Conservation (phyloP, 2,329 filamentous ascomycete genomes). For the Fusarium sororula region DNA sequence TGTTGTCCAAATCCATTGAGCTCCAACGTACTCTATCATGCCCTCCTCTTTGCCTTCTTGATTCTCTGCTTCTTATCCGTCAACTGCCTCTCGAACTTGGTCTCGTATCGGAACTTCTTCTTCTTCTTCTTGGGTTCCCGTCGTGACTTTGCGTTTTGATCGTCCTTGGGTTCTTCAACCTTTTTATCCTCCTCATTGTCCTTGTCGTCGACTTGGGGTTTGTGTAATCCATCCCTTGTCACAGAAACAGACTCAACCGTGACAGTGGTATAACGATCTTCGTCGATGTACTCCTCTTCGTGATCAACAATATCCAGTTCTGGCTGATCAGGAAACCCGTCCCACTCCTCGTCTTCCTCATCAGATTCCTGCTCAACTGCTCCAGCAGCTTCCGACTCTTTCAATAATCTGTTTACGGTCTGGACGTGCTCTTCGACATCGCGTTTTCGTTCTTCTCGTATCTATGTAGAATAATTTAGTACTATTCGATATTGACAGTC, state of each 20-base stretch:
- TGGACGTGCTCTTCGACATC: conserved; percentile 85
- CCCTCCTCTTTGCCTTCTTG: conserved; percentile 54
- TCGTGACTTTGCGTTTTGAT: conserved; percentile 45
- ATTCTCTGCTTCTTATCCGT: conserved; percentile 75
- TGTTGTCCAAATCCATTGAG: conserved; percentile 15
- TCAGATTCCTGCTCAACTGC: conserved; percentile 55
- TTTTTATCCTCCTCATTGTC: conserved; percentile 51
- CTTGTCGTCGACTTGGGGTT: conserved; percentile 51
- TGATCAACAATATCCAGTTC: conserved; percentile 70
- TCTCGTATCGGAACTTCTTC: conserved; percentile 93
- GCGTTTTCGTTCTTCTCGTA: conserved; percentile 82
- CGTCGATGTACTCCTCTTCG: conserved; percentile 95
- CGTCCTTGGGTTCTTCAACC: conserved; percentile 35
- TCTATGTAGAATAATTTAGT: conserved; percentile 57
- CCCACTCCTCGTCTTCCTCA: conserved; percentile 65
- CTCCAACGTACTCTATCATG: conserved; percentile 3
- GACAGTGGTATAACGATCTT: conserved; percentile 94
- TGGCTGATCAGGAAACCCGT: conserved; percentile 67
- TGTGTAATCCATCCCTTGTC: conserved; percentile 76
- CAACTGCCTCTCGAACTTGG: conserved; percentile 83
- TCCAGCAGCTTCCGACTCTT: conserved; percentile 62
- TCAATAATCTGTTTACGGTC: conserved; percentile 76
- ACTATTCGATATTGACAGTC: background rate
- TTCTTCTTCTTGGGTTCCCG: conserved; percentile 78
- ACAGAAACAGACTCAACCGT: conserved; percentile 90